Base-by-base conservation (phyloP, 192 early-diverging fungal genomes). In the Podochytrium sp. region DNA sequence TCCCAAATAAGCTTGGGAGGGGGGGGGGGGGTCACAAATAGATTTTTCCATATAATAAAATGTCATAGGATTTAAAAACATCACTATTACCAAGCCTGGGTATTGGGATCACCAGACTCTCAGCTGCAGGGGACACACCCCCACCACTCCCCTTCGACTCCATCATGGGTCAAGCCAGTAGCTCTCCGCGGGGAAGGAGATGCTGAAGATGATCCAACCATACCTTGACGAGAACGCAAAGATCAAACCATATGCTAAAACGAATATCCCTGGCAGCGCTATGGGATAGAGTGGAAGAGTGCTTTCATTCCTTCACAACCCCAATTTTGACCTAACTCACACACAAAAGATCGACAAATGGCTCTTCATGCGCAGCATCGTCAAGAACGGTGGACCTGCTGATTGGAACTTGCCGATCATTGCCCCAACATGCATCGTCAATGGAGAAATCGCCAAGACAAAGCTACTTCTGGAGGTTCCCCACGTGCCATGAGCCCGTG, bases 221-320 rank as follows among this genome's bases (percentile, higher is more conserved):
- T 60, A 34, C 58, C 58, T 60, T 3, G 58, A 60, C 33, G 58
- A 30, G 16, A 60, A 60, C 35, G 58, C 30, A 6, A 35, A 60
- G 32, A 60, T 60, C 7, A 6, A 4, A 35, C 29, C 29, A 38
- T 35, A 16, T 16, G 58, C 33, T 5, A 60, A 60, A 30, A 38
- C 58, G 7, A 60, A 60, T 34, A 60, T 60, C 58, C 58, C 58
- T 5, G 58, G 58, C 14, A 7, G 12, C 16, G 12, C 27, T 7
- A 56, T 23, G 53, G 53, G 25, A 12, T 12, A 20, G 20, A 7
- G 7, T 47, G 43, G 43, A 12, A 47, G 43, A 47, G 10, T 20
- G 20, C 43, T 7, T n/a, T n/a, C n/a, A n/a, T n/a, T n/a, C n/a
- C n/a, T n/a, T n/a, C n/a, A n/a, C n/a, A n/a, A n/a, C n/a, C n/a